These are phyloP conservation scores for Rhizophagus clarus DNA, from an alignment of 192 early-diverging fungal genomes.

Conservation along the genomic window DNA sequence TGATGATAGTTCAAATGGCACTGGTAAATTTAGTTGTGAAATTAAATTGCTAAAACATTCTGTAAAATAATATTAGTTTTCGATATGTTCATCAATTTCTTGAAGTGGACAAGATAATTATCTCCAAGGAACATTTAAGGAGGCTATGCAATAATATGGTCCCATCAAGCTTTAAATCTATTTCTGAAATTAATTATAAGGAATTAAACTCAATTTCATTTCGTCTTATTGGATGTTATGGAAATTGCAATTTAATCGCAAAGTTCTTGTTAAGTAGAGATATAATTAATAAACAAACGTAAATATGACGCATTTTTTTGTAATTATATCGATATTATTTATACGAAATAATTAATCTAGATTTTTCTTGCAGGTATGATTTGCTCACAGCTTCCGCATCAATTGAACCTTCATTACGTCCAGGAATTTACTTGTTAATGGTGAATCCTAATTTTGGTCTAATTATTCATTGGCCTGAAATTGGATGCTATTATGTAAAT, in stretches of 20 bases:
- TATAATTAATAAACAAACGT: neutral
- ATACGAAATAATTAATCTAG: too few species aligned
- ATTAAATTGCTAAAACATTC: too few species aligned
- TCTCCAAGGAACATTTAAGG: too few species aligned
- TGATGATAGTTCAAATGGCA: conserved; percentile 24
- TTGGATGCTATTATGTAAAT: conserved; percentile 28
- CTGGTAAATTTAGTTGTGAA: neutral
- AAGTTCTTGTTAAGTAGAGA: neutral
- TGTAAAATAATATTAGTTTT: too few species aligned
- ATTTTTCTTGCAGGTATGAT: neutral
- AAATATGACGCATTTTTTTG: neutral
- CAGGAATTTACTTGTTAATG: conserved; percentile 13
- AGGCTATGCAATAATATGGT: too few species aligned
- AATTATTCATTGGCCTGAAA: conserved; percentile 31
- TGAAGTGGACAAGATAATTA: conserved; percentile 4
- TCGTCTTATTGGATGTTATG: conserved; percentile 24
- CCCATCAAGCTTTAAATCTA: neutral
- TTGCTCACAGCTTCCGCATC: neutral
- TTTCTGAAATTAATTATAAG: conserved; percentile 12
- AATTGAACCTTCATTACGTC: neutral
- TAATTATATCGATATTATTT: neutral
- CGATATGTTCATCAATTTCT: too few species aligned
- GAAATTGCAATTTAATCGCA: neutral
- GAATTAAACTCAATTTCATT: neutral
- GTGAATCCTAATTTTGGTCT: conserved; percentile 13